These are phyloP conservation scores for Nannizzia gypsea DNA, from an alignment of 2,329 filamentous ascomycete genomes.

Conservation along the genomic window DNA sequence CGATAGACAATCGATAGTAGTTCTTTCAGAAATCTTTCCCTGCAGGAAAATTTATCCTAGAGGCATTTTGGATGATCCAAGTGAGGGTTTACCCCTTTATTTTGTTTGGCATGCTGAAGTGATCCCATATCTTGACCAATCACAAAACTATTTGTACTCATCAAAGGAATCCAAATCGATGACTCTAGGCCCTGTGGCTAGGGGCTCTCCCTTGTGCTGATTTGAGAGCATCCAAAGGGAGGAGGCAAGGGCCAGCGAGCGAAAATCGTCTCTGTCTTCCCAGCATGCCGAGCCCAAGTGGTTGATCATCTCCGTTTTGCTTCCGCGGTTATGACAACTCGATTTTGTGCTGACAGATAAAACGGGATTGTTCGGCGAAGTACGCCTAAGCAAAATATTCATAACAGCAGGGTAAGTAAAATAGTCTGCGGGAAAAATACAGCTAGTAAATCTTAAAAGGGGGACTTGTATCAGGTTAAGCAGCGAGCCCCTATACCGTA, in stretches of 20 bases:
- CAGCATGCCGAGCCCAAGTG: not conserved
- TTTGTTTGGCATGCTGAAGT: not conserved
- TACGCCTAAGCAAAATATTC: not conserved
- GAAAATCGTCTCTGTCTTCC: not conserved
- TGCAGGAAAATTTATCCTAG: not conserved
- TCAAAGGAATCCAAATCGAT: not conserved
- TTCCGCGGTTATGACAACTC: not conserved
- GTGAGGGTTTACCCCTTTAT: slow-evolving; percentile 1
- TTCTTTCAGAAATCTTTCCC: not conserved
- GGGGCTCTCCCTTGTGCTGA: not conserved
- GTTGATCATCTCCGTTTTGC: not conserved
- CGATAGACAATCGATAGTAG: slow-evolving; percentile 1
- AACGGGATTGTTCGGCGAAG: not conserved
- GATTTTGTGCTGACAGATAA: not conserved
- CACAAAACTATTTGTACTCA: not conserved
- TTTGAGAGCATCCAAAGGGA: not conserved
- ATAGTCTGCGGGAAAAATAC: not conserved
- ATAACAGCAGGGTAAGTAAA: not conserved
- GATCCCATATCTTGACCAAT: not conserved
- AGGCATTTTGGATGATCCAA: not conserved
- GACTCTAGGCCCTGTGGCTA: not conserved
- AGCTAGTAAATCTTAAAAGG: not conserved
- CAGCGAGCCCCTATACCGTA: not conserved
- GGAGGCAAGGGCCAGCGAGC: not conserved
- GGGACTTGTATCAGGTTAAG: slow-evolving; percentile 1